A percentile compares a stretch with the other conserved stretches of the same genome.
Evolutionary conservation across 2,329 filamentous ascomycete species (phyloP).

Genomic region (Trichoderma sp.): DNA sequence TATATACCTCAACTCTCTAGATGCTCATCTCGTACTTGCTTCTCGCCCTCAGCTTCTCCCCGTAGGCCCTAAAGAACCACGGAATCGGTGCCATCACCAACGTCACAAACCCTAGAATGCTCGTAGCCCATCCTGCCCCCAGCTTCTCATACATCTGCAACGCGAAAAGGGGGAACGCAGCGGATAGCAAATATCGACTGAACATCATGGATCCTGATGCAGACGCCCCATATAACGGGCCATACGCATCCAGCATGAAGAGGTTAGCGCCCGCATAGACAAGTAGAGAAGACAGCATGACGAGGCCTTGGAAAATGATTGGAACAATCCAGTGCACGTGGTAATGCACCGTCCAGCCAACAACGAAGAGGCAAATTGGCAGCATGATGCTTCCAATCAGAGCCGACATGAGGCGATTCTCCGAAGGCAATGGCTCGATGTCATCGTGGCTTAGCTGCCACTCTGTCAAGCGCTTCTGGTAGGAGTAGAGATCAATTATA

Average conservation of each 20-base stretch:
- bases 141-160: slow-evolving; percentile 40
- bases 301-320: slow-evolving; percentile 26
- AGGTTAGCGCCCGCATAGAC: slow-evolving; percentile 30
- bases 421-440: slow-evolving; percentile 55
- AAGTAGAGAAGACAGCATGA: slow-evolving; percentile 29
- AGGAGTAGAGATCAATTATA: slow-evolving; percentile 52
- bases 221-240: slow-evolving; percentile 29
- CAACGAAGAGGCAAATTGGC: slow-evolving; percentile 64
- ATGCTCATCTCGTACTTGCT: slow-evolving; percentile 29
- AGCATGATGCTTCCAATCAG: slow-evolving; percentile 61
- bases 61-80: slow-evolving; percentile 29
- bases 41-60: slow-evolving; percentile 24
- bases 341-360: slow-evolving; percentile 56
- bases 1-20: neutral
- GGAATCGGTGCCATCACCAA: slow-evolving; percentile 38
- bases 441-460: slow-evolving; percentile 41
- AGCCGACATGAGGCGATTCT: slow-evolving; percentile 60
- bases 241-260: slow-evolving; percentile 31
- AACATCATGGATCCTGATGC: slow-evolving; percentile 29
- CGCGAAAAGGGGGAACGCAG: slow-evolving; percentile 48
- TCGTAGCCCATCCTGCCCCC: slow-evolving; percentile 45
- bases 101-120: slow-evolving; percentile 39
- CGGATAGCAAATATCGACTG: slow-evolving; percentile 53
- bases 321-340: slow-evolving; percentile 27
- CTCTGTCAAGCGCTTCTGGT: slow-evolving; percentile 53